Base-by-base conservation (phyloP, 2,329 filamentous ascomycete genomes). In the Clonostachys byssicola region DNA sequence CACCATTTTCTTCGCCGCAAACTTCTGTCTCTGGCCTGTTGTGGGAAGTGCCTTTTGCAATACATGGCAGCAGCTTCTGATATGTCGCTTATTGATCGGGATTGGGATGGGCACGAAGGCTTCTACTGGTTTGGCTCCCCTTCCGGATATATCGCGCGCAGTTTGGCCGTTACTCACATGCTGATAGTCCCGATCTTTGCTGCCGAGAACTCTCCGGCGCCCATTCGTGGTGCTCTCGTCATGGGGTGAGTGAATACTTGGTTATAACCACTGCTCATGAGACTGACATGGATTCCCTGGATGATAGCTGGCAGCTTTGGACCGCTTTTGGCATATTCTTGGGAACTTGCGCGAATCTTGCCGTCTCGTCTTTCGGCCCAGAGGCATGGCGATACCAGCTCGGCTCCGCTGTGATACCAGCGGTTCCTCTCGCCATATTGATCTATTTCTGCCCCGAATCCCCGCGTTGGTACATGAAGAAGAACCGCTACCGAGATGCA, bases 81-180 rank as follows among this genome's bases (percentile, higher is more conserved):
- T 80, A 40, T 84, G 82, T 43, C 82, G 89, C 40, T 78, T 92
- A 51, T 73, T 88, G 12, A 77, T 92, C 50, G 89, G 89, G 10
- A 80, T 94, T 42, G 88, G 86, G 2, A 89, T 92, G 70, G 88
- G 88, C 30, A 76, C 85, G 14, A 91, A 91, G 60, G 82, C 83
- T 17, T 81, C 81, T 0, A 85, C 80, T 12, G 67, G 70, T 71
- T 48, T 49, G 67, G 61, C n/a, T 18, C 5, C 9, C 12, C 40
- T 41, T 34, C 17, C 17, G 23, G n/a, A 3, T 12, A 40, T 39
- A 34, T 40, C 30, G n/a, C 33, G 20, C 14, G 6, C 12, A 12
- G 7, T 46, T 10, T 17, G 18, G 12, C 41, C 14, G 14, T 14
- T 34, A 44, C 50, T 60, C 30, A 61, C 44, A 73, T 73, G 4